A percentile compares a stretch with the other conserved stretches of the same genome.
Evolutionary conservation across 371 early-diverging fungal genomes (phyloP).

Genomic region (Mortierella sp.): DNA sequence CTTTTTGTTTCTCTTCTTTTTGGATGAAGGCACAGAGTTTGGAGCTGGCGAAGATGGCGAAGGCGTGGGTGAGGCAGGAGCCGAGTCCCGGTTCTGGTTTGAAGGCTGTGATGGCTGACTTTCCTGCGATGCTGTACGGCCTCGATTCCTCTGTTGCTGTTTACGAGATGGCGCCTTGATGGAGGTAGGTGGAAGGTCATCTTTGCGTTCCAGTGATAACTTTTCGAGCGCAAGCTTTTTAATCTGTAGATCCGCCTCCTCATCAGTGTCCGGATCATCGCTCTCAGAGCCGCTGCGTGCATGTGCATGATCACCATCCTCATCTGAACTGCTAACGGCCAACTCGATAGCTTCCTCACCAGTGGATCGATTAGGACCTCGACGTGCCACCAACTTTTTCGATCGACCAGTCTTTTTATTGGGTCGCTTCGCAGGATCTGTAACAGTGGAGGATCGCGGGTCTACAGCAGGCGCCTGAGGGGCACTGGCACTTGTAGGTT

Average conservation of each 20-base stretch:
- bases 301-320: constrained; percentile 35
- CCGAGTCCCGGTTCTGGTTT: constrained; percentile 30
- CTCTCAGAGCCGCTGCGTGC: constrained; percentile 38
- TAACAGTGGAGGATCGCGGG: neutral
- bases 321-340: constrained; percentile 51
- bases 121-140: constrained; percentile 24
- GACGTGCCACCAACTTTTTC: constrained; percentile 51
- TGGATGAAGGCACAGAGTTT: constrained; percentile 10
- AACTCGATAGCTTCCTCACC: constrained; percentile 47
- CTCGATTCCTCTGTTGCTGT: constrained; percentile 24
- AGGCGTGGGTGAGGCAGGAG: constrained; percentile 43
- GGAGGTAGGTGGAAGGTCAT: constrained; percentile 8
- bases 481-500: neutral
- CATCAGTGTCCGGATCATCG: constrained; percentile 50
- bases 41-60: constrained; percentile 28
- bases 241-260: constrained; percentile 47
- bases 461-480: constrained; percentile 1
- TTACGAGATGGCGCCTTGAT: constrained; percentile 32
- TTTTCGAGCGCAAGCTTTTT: constrained; percentile 48
- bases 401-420: constrained; percentile 31
- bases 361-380: constrained; percentile 35
- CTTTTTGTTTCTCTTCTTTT: constrained; percentile 44
- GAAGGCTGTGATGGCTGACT: constrained; percentile 11
- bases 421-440: constrained; percentile 18
- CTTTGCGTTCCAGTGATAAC: constrained; percentile 46